A percentile compares a stretch with the other conserved stretches of the same genome.
phyloP scores from a whole-genome alignment of 2,329 filamentous ascomycete genomes.

The Sclerotinia minor region DNA sequence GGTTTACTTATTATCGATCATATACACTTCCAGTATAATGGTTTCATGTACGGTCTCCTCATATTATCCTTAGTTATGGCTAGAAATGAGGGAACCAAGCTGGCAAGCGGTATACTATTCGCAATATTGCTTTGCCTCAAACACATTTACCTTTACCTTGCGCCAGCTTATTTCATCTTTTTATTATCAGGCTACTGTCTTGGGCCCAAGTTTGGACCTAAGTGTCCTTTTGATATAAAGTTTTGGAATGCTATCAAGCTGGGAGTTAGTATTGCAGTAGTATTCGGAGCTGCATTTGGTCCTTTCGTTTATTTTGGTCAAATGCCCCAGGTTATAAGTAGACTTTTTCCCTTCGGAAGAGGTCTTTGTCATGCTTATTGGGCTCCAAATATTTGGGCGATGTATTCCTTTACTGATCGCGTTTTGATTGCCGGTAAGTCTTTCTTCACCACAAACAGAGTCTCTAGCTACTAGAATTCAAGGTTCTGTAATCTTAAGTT shows the following conservation, averaged over 20 bases:
- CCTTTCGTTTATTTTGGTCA: conserved; percentile 83
- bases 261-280: conserved; percentile 65
- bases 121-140: conserved; percentile 88
- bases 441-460: not conserved
- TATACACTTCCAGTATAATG: conserved; percentile 99
- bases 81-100: conserved; percentile 69
- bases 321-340: conserved; percentile 76
- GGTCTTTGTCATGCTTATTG: conserved; percentile 97
- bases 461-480: not conserved
- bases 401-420: conserved; percentile 90
- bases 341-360: conserved; percentile 90
- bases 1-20: conserved; percentile 97
- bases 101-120: conserved; percentile 80
- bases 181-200: conserved; percentile 88
- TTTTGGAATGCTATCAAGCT: conserved; percentile 83
- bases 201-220: conserved; percentile 63
- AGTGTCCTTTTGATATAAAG: conserved; percentile 72
- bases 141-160: conserved; percentile 96
- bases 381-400: conserved; percentile 95
- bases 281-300: conserved; percentile 82
- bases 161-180: conserved; percentile 93
- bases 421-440: conserved; percentile 73
- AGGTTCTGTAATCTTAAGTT: not conserved
- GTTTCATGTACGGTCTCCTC: conserved; percentile 89
- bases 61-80: conserved; percentile 84